phyloP scores from a whole-genome alignment of 73 alveolate genomes.

The Paramecium primaurelia region DNA sequence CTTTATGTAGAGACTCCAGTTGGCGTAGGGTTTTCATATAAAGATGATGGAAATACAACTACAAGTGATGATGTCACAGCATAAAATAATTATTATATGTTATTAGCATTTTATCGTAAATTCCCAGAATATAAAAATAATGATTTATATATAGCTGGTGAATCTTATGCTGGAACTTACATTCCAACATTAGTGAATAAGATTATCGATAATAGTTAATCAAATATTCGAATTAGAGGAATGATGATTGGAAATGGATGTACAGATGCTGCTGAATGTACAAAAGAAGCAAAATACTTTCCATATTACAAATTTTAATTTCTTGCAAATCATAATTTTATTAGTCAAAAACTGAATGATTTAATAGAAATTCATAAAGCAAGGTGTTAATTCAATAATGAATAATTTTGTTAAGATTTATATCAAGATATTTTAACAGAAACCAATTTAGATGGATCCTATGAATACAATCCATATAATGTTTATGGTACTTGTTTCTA shows the following conservation, averaged over 20 bases:
- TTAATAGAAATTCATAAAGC: not conserved
- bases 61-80: slow-evolving; percentile 67
- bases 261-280: slow-evolving; percentile 53
- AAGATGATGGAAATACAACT: slow-evolving; percentile 66
- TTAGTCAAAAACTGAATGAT: not conserved
- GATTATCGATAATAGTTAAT: slow-evolving; percentile 47
- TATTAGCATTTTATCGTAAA: not conserved
- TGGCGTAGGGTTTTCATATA: slow-evolving; percentile 91
- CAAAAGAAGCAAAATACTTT: slow-evolving; percentile 4
- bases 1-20: slow-evolving; percentile 35
- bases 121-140: slow-evolving; percentile 69
- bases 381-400: not conserved
- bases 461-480: slow-evolving; percentile 27
- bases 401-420: not conserved
- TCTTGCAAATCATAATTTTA: slow-evolving; percentile 11
- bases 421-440: not conserved
- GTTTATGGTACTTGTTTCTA: not conserved
- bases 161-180: slow-evolving; percentile 94
- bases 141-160: slow-evolving; percentile 89
- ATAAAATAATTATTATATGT: slow-evolving; percentile 66
- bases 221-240: slow-evolving; percentile 21
- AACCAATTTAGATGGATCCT: not conserved
- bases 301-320: slow-evolving; percentile 26
- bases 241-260: slow-evolving; percentile 58
- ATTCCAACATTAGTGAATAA: slow-evolving; percentile 82